Evolutionary conservation across 169 alveolate species (phyloP).

Genomic region (Plasmodium blacklocki): DNA sequence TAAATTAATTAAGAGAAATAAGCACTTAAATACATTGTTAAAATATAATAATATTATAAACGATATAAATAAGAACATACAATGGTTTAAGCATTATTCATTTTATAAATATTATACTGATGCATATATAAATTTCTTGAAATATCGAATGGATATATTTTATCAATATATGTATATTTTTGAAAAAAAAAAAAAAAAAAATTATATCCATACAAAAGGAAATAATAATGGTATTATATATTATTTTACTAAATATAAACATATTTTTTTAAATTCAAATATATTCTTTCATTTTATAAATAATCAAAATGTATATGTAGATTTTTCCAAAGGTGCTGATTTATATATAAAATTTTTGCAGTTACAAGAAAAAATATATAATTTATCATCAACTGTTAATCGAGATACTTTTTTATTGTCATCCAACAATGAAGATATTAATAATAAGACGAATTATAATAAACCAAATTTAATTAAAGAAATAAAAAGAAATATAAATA

Average conservation of each 20-base stretch:
- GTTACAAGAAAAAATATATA: neutral
- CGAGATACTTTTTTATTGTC: neutral
- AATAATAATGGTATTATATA: slow-evolving; percentile 1
- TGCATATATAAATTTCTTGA: slow-evolving; percentile 68
- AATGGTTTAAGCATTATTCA: slow-evolving; percentile 63
- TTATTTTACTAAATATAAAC: slow-evolving; percentile 30
- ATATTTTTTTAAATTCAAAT: slow-evolving; percentile 6
- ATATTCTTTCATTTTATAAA: slow-evolving; percentile 29
- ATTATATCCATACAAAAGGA: no score
- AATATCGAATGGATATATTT: slow-evolving; percentile 49
- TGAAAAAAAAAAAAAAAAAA: slow-evolving; percentile 12
- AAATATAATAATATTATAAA: slow-evolving; percentile 22
- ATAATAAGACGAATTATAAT: neutral
- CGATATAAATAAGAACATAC: slow-evolving; percentile 35
- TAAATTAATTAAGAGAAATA: slow-evolving; percentile 17
- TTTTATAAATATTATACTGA: slow-evolving; percentile 64
- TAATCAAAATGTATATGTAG: slow-evolving; percentile 39
- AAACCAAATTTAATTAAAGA: slow-evolving; percentile 31
- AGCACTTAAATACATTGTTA: slow-evolving; percentile 5
- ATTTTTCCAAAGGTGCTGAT: slow-evolving; percentile 30
- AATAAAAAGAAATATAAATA: slow-evolving; percentile 31
- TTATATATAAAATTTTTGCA: slow-evolving; percentile 42
- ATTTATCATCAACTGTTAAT: neutral
- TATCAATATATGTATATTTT: slow-evolving; percentile 15
- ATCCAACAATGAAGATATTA: neutral